phyloP scores from a whole-genome alignment of 495 filamentous ascomycete genomes.

The Podospora sp. region DNA sequence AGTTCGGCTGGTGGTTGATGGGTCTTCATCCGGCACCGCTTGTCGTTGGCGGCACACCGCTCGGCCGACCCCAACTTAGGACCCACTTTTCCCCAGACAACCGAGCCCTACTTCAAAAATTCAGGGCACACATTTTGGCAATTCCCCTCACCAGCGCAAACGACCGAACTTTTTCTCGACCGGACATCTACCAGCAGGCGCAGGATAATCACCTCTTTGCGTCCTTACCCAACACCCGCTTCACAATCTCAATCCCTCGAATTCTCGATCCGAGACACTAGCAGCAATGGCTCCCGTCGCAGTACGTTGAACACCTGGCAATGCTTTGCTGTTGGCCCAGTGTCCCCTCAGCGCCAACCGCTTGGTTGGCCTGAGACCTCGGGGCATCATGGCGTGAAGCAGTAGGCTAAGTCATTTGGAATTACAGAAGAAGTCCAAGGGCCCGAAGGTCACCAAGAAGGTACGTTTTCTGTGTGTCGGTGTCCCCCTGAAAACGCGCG shows the following conservation, averaged over 20 bases:
- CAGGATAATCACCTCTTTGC: slow-evolving; percentile 70
- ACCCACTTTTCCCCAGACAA: slow-evolving; percentile 11
- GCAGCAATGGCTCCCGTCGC: slow-evolving; percentile 61
- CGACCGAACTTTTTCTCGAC: slow-evolving; percentile 17
- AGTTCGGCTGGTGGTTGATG: no score
- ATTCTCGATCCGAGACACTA: slow-evolving; percentile 22
- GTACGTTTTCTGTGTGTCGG: slow-evolving; percentile 42
- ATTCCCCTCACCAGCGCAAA: slow-evolving; percentile 9
- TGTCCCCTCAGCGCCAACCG: slow-evolving; percentile 34
- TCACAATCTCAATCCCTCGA: slow-evolving; percentile 13
- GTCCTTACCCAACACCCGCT: slow-evolving; percentile 39
- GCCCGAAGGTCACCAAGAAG: slow-evolving; percentile 64
- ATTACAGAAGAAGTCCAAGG: slow-evolving; percentile 67
- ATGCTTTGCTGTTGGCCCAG: slow-evolving; percentile 86
- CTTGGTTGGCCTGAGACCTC: slow-evolving; percentile 25
- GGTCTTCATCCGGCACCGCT: neutral
- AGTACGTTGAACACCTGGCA: slow-evolving; percentile 72
- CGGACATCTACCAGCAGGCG: slow-evolving; percentile 38
- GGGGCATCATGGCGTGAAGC: slow-evolving; percentile 64
- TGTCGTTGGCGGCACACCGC: neutral
- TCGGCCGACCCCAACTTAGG: no score
- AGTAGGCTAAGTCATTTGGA: slow-evolving; percentile 85
- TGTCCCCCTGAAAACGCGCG: slow-evolving; percentile 20
- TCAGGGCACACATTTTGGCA: slow-evolving; percentile 29
- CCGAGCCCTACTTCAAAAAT: slow-evolving; percentile 31